These are phyloP conservation scores for Candida glucosophila DNA, from an alignment of 1,139 yeast species.

Conservation along the genomic window DNA sequence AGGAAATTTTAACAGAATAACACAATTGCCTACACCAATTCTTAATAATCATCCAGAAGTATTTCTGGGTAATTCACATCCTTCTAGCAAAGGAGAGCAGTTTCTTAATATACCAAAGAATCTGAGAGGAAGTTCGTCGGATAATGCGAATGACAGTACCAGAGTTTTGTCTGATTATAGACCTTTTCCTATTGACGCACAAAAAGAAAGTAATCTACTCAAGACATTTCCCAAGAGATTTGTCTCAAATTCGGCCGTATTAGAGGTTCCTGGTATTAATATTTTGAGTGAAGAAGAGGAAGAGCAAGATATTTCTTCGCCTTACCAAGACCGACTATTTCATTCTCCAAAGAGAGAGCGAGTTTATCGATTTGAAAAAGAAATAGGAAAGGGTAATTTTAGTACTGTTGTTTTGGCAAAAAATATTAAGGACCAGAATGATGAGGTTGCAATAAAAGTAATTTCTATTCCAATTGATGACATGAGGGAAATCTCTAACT, in stretches of 20 bases:
- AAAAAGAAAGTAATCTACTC: too few species aligned
- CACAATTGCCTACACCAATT: constrained; percentile 53
- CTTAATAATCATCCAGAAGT: too few species aligned
- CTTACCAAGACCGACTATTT: constrained; percentile 2
- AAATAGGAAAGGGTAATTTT: constrained; percentile 53
- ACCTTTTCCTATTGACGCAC: constrained; percentile 17
- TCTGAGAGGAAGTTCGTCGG: too few species aligned
- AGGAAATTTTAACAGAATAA: constrained; percentile 46
- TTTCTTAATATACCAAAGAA: too few species aligned
- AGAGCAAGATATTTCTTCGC: neutral
- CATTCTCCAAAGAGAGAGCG: constrained; percentile 6
- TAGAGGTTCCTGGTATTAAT: constrained; percentile 1
- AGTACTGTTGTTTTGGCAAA: constrained; percentile 46
- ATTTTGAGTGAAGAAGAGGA: neutral
- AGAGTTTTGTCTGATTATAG: constrained; percentile 30
- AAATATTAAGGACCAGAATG: constrained; percentile 10
- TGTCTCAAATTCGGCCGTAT: too few species aligned
- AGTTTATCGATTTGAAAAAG: constrained; percentile 14
- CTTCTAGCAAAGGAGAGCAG: too few species aligned
- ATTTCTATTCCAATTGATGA: constrained; percentile 25
- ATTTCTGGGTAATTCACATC: too few species aligned
- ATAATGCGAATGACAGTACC: constrained; percentile 1
- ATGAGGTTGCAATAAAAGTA: constrained; percentile 34
- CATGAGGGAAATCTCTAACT: constrained; percentile 20
- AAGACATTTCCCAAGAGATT: too few species aligned